Conservation (phyloP, 495 filamentous ascomycete genomes). For the Beverwykella pulmonaria region DNA sequence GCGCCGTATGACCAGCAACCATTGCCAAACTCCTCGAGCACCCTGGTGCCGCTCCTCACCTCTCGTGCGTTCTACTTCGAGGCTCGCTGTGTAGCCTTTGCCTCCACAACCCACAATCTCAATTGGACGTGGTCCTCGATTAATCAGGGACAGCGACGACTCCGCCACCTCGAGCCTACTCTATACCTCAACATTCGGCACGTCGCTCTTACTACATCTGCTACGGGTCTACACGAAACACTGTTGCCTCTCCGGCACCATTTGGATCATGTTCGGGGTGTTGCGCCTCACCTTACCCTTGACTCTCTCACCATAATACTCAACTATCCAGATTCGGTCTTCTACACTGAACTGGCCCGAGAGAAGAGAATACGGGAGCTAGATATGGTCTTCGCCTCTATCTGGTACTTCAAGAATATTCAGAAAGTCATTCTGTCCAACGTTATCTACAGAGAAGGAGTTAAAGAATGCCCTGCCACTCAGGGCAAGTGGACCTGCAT, state of each 20-base stretch:
- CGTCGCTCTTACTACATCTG: background rate
- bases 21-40: slow-evolving; percentile 6
- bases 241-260: slow-evolving; percentile 14
- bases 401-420: slow-evolving; percentile 20
- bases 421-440: slow-evolving; percentile 15
- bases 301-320: slow-evolving; percentile 22
- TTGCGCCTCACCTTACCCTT: slow-evolving; percentile 9
- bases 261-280: slow-evolving; percentile 6
- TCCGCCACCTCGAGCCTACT: slow-evolving; percentile 6
- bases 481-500: slow-evolving; percentile 7
- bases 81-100: slow-evolving; percentile 20
- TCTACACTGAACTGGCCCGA: background rate
- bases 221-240: background rate
- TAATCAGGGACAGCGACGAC: background rate
- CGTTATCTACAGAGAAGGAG: background rate
- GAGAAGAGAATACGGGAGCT: background rate
- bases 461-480: background rate
- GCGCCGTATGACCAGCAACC: background rate
- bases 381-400: slow-evolving; percentile 3
- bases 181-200: slow-evolving; percentile 4
- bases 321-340: background rate
- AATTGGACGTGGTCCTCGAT: slow-evolving; percentile 1
- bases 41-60: slow-evolving; percentile 16
- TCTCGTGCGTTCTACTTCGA: slow-evolving; percentile 19
- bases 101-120: slow-evolving; percentile 14